Evolutionary conservation across 805 yeast species (phyloP).

Genomic region (Komagataella kurtzmanii): DNA sequence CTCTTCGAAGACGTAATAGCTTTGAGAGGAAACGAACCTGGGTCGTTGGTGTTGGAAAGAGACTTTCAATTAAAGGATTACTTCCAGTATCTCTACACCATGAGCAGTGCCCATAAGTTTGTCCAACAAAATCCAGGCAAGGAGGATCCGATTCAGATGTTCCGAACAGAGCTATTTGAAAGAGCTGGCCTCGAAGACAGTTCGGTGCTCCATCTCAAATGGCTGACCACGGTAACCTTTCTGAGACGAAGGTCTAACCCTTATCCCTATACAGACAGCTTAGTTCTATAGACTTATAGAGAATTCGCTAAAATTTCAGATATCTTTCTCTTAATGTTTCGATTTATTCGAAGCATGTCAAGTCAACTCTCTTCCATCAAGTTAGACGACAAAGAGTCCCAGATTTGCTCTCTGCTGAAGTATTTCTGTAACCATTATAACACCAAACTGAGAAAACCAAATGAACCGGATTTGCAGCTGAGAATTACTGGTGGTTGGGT

Average conservation of each 20-base stretch:
- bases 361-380: slow-evolving; percentile 8
- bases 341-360: background rate
- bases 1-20: slow-evolving; percentile 21
- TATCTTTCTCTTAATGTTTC: background rate
- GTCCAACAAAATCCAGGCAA: background rate
- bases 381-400: slow-evolving; percentile 26
- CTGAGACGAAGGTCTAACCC: background rate
- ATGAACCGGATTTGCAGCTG: slow-evolving; percentile 29
- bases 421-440: slow-evolving; percentile 27
- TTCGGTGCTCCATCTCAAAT: background rate
- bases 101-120: slow-evolving; percentile 52
- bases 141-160: background rate
- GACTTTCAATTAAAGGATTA: slow-evolving; percentile 26
- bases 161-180: background rate
- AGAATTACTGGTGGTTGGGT: slow-evolving; percentile 99
- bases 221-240: background rate
- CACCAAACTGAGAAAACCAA: slow-evolving; percentile 7
- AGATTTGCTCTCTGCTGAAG: slow-evolving; percentile 24
- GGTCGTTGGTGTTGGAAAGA: slow-evolving; percentile 21
- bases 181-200: background rate
- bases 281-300: background rate
- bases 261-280: background rate
- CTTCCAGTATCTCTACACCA: slow-evolving; percentile 45
- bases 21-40: slow-evolving; percentile 5
- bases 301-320: background rate